Conservation (phyloP, 208 protist genomes). For the Dictyostelium gargantuum region DNA sequence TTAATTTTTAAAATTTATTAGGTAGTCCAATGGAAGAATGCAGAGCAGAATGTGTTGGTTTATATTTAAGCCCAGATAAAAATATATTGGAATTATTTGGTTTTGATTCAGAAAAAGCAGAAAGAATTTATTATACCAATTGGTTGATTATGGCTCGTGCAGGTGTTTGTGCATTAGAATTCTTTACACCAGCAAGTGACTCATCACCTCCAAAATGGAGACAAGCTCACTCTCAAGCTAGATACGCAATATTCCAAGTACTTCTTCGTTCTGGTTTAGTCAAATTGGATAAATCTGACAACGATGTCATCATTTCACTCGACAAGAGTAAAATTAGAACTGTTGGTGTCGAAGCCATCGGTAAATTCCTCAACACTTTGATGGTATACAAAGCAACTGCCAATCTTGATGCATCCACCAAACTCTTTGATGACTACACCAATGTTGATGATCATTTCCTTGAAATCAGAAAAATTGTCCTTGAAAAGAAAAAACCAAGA, state of each 20-base stretch:
- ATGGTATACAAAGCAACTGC: slow-evolving; percentile 89
- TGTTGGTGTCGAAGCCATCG: slow-evolving; percentile 86
- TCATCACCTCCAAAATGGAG: slow-evolving; percentile 85
- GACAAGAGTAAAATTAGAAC: slow-evolving; percentile 88
- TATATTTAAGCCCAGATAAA: slow-evolving; percentile 88
- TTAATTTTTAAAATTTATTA: too few species aligned
- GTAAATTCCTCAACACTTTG: slow-evolving; percentile 85
- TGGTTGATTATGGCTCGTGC: slow-evolving; percentile 94
- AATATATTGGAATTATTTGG: slow-evolving; percentile 88
- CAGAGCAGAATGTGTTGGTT: slow-evolving; percentile 89
- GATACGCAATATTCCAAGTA: slow-evolving; percentile 90
- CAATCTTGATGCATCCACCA: slow-evolving; percentile 79
- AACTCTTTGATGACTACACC: slow-evolving; percentile 86
- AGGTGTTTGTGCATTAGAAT: slow-evolving; percentile 91
- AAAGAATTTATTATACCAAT: slow-evolving; percentile 85
- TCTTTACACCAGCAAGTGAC: slow-evolving; percentile 87
- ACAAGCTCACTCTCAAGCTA: slow-evolving; percentile 91
- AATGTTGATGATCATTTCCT: slow-evolving; percentile 84
- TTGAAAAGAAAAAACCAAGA: slow-evolving; percentile 89
- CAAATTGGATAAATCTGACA: slow-evolving; percentile 81
- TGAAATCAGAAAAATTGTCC: slow-evolving; percentile 86
- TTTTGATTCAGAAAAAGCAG: slow-evolving; percentile 73
- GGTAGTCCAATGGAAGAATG: slow-evolving; percentile 88
- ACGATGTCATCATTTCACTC: slow-evolving; percentile 84
- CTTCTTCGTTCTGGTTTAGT: slow-evolving; percentile 83